Evolutionary conservation across 352 stramenopile genomes (phyloP).

Genomic region (Phytopythium mirpurense): DNA sequence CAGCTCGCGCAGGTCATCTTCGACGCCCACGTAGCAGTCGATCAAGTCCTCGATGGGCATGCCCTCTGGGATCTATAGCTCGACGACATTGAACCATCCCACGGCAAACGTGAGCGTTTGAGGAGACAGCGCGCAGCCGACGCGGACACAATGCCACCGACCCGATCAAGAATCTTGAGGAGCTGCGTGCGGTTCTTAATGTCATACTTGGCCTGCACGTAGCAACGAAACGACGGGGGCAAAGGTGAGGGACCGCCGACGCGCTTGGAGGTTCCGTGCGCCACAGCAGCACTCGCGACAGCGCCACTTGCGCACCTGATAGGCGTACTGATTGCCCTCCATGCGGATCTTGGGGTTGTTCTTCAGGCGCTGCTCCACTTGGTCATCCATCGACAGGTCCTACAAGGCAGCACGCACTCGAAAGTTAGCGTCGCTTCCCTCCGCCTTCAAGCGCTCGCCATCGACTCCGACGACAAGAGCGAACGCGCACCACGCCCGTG

Average conservation of each 20-base stretch:
- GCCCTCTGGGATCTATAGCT: constrained; percentile 60
- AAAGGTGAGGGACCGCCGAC: neutral
- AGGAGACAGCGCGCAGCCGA: no score
- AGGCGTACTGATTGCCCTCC: constrained; percentile 72
- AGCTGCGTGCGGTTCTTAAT: constrained; percentile 82
- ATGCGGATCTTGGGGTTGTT: constrained; percentile 85
- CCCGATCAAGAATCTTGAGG: constrained; percentile 70
- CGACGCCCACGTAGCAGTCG: constrained; percentile 75
- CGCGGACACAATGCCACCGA: no score
- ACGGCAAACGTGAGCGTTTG: no score
- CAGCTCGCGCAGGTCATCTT: constrained; percentile 73
- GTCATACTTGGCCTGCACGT: constrained; percentile 78
- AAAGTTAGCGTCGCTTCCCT: neutral
- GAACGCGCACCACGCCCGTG: constrained; percentile 66
- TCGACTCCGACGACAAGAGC: neutral
- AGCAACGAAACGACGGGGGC: constrained; percentile 1
- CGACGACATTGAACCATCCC: no score
- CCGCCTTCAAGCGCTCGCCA: neutral
- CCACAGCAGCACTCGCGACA: neutral
- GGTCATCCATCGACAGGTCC: constrained; percentile 75
- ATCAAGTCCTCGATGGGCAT: constrained; percentile 82
- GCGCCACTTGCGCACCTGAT: constrained; percentile 47
- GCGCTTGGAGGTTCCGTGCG: no score
- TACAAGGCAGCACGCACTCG: constrained; percentile 9
- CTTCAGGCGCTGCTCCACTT: constrained; percentile 80